Base-by-base conservation (phyloP, 106 monocot species). In the Dioscorea zingiberensis region DNA sequence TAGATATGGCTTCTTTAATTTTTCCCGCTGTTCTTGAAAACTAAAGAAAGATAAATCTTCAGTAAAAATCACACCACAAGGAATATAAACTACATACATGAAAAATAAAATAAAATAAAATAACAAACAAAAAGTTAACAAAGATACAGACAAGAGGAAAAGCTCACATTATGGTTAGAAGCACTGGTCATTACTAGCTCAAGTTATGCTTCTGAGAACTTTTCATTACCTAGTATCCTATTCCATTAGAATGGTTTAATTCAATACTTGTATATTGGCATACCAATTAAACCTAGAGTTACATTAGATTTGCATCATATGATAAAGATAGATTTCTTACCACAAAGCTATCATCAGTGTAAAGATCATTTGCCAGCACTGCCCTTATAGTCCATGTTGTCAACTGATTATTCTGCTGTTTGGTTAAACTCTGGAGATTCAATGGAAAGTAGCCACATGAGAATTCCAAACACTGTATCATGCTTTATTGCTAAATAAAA, bases 291-390 rank as follows among this genome's bases (percentile, higher is more conserved):
- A 4, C 9, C 17, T n/a, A 62, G 4, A 18, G n/a, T 2, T 62
- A 38, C 26, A 65, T 23, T 15, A 26, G 13, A 65, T 65, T 47
- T 48, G 2, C 7, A 59, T 24, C 24, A 58, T 10, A 38, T 44
- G 46, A 26, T 55, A 13, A 47, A 1, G 46, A 24, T 13, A 48
- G 38, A 8, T 38, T 23, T 56, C 81, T 47, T 85, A 91, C 94
- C 87, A 91, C 91, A 85, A 95, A 95, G 71, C 95, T 95, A 62
- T 95, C 91, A 73, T 91, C 91, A 57, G 95, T 95, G 45, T 83
- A 83, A 8, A 95, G 80, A 68, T 95, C 91, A 81, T 95, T 95
- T 65, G 87, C 91, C 28, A 91, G 58, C 65, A 95, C 76, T 11
- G 91, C 91, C 66, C 70, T 91, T 58, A 90, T 63, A 38, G 58